Base-by-base conservation (phyloP, 2,329 filamentous ascomycete species). In the Fusarium poae region DNA sequence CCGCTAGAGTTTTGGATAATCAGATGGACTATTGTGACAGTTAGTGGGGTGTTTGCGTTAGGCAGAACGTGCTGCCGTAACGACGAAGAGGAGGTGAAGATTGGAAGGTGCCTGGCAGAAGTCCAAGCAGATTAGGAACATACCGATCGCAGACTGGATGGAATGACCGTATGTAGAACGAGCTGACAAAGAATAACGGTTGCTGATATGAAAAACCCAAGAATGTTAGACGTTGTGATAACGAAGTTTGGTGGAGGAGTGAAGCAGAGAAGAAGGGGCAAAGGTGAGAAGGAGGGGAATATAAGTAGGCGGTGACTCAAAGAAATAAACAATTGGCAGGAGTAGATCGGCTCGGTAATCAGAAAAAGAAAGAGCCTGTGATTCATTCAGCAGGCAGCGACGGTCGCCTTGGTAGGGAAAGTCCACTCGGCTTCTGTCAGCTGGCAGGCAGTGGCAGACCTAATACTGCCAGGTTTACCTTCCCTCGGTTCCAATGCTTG, bases 331-430 rank as follows among this genome's bases (percentile, higher is more conserved):
- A 60, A 53, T 20, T 23, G 39, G 54, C 34, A 29, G 30, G 39
- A 48, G 32, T 18, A 56, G 29, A 53, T 63, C 27, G 18, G 16
- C 23, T 23, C n/a, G 15, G 34, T 4, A 34, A 44, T 13, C 54
- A 56, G 49, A 45, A 44, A 46, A 44, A 46, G 54, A 30, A 55
- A 40, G 29, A 39, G 43, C n/a, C 57, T 56, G 59, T 73, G 72
- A 73, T 68, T 74, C 68, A 73, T 63, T 74, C 65, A 67, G 9
- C 15, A 39, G 21, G 34, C 43, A 42, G 46, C 20, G 40, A 52
- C 49, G 54, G 54, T 53, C n/a, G 12, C 20, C 40, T 25, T 21
- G n/a, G 21, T 21, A 60, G 30, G 34, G 49, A 52, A 32, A 40
- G 50, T 34, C 25, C 20, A 21, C 37, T 44, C 21, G 35, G 40